Evolutionary conservation across 129 eudicot genomes (phyloP), one percentile per base, ranked within the genome.

Genomic region (Logfia minima): DNA sequence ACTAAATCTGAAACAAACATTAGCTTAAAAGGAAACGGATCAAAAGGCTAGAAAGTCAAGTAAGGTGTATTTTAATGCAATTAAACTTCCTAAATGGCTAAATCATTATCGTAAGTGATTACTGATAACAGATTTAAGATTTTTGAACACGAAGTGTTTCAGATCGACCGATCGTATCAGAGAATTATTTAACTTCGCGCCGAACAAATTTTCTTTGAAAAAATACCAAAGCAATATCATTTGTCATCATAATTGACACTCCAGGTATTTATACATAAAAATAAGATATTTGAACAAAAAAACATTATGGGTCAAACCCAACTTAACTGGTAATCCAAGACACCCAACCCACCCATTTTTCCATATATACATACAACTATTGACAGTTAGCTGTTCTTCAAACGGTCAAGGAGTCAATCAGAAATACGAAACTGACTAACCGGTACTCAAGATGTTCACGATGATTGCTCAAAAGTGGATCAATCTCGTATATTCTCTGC

Each of bases 381-480:
- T 63, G 68, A 19, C 41, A 55, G 6, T 18, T 52, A 9, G 48
- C 4, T 63, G 21, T 28, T 63, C 21, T 9, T 4, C 5, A 65
- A 16, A 21, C 13, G 4, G 26, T 58, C 10, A 39, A 39, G 8
- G 48, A 39, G 48, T 59, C 35, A 26, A 3, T 19, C 19, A 69
- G 23, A 23, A 32, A 51, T 43, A 23, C 34, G 66, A 81, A 68
- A 70, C 35, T 4, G 74, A 64, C 82, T 84, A 60, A 95, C 99
- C 97, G 81, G 80, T 91, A 95, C 77, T 95, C 90, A 77, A 95
- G 96, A 92, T 95, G 99, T 23, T 81, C 77, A 67, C 90, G 84
- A 78, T 86, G 84, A 69, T 78, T 81, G 21, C 34, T 79, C 77
- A 95, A 77, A 80, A 95, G 84, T 55, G 97, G 96, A 67, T 95